These are phyloP conservation scores for Mycena sp. DNA, from an alignment of 1,284 basidiomycete species.

Conservation along the genomic window DNA sequence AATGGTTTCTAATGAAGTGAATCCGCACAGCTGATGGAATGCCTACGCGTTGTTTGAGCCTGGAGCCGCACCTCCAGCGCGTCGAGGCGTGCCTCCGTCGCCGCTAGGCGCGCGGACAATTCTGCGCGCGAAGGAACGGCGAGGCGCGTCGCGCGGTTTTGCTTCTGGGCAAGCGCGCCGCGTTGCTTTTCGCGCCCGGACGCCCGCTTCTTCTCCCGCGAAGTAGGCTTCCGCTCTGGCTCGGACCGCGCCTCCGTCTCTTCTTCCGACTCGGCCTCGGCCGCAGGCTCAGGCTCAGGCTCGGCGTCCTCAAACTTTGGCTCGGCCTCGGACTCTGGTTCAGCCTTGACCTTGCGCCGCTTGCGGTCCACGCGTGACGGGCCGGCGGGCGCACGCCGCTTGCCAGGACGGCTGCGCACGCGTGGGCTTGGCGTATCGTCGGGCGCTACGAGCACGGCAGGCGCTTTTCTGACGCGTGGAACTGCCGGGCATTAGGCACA, in stretches of 20 bases:
- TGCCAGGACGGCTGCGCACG: not conserved
- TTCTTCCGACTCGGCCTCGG: not conserved
- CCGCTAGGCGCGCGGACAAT: slow-evolving; percentile 5
- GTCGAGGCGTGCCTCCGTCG: slow-evolving; percentile 17
- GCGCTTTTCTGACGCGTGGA: slow-evolving; percentile 16
- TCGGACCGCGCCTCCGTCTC: slow-evolving; percentile 1
- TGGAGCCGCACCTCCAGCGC: slow-evolving; percentile 3
- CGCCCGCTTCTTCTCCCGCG: not conserved
- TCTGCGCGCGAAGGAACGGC: not conserved
- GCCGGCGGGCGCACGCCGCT: not conserved
- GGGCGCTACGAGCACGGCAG: not conserved
- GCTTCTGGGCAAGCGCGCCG: too few relatives aligned
- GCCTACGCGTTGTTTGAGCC: slow-evolving; percentile 5
- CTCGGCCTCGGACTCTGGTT: not conserved
- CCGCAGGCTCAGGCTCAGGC: not conserved
- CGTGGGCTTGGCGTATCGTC: not conserved
- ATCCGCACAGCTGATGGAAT: too few relatives aligned
- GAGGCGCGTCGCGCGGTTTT: not conserved
- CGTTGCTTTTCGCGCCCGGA: not conserved
- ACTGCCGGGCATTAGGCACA: not conserved
- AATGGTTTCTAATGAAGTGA: too few relatives aligned
- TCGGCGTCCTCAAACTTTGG: not conserved
- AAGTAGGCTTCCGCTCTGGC: not conserved
- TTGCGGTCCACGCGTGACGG: slow-evolving; percentile 13
- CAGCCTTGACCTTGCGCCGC: slow-evolving; percentile 6